These are phyloP conservation scores for Globisporangium acanthophoron DNA, from an alignment of 352 stramenopile genomes.

Conservation along the genomic window DNA sequence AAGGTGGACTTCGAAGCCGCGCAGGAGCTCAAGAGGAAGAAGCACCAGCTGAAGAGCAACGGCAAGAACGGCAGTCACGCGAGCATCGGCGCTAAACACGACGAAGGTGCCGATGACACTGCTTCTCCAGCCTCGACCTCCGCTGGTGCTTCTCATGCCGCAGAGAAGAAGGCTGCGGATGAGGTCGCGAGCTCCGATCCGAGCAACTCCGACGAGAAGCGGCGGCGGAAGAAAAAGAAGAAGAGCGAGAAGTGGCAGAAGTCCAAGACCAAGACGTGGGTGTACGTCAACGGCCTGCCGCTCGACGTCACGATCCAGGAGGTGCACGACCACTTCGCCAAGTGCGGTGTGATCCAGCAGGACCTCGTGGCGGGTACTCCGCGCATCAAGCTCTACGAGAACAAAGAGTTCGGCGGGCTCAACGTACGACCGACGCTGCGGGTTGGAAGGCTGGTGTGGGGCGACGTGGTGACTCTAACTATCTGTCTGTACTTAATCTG, in stretches of 20 bases:
- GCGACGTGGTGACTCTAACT: not conserved
- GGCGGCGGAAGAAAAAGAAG: constrained; percentile 79
- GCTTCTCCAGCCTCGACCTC: not conserved
- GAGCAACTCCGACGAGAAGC: constrained; percentile 21
- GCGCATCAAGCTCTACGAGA: constrained; percentile 95
- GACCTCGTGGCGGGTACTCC: constrained; percentile 91
- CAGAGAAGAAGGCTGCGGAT: not conserved
- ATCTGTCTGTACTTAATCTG: not conserved
- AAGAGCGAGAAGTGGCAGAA: constrained; percentile 80
- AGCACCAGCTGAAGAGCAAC: constrained; percentile 25
- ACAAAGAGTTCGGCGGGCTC: constrained; percentile 78
- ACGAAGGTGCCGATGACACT: not conserved
- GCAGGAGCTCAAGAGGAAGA: constrained; percentile 21
- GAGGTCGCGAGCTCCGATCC: too few species aligned
- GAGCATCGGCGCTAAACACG: too few species aligned
- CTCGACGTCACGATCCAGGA: constrained; percentile 90
- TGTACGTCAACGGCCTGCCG: constrained; percentile 96
- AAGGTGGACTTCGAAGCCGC: constrained; percentile 8
- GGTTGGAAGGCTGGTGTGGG: too few species aligned
- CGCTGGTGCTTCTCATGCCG: constrained; percentile 4
- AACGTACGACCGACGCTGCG: constrained; percentile 56
- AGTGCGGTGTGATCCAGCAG: constrained; percentile 93
- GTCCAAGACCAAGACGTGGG: constrained; percentile 90
- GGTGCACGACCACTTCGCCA: constrained; percentile 91
- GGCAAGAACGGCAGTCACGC: constrained; percentile 16